Evolutionary conservation across 345 rosid species (phyloP), one percentile per base, ranked within the genome.

Genomic region (Ceriops decandra): DNA sequence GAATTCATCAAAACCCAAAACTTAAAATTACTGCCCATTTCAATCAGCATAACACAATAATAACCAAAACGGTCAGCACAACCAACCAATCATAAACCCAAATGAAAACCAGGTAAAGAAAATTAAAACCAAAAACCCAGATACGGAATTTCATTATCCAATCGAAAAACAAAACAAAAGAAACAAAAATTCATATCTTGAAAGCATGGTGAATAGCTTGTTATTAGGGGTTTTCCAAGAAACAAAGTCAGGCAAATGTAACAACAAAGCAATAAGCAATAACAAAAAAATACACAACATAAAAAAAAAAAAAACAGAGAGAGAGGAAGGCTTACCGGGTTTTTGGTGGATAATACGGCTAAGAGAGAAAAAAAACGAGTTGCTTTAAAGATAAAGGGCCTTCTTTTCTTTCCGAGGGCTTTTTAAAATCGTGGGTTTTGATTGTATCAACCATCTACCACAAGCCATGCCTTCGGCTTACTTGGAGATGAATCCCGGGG

Each of bases 1-100:
- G 78, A 62, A 69, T 70, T 76, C 76, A 73, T 62, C 16, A 73
- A 75, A 64, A 60, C 51, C 60, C 72, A 61, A 62, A 38, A 1
- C 15, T 38, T 9, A 10, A 38, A 38, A 31, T 38, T 9, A 38
- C 15, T 38, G 13, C 3, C 2, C 46, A 38, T 38, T 38, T 38
- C 46, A 38, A 77, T 46, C 46, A 62, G 33, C 52, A 28, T 68
- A 32, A 69, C 21, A 51, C 49, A 27, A 66, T 4, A 31, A 54
- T 58, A 53, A 47, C 42, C 9, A 64, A 72, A 35, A 31, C 71
- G 66, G 59, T 38, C 10, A 68, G 30, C 27, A 22, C 57, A 64
- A 22, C 46, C 52, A 61, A 60, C 46, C 52, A 57, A 60, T n/a
- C 9, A 63, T 33, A 67, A 6, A 57, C 33, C 52, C 57, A 64